Base-by-base conservation (phyloP, 305 asterid genomes). In the Fraxinus velutina region DNA sequence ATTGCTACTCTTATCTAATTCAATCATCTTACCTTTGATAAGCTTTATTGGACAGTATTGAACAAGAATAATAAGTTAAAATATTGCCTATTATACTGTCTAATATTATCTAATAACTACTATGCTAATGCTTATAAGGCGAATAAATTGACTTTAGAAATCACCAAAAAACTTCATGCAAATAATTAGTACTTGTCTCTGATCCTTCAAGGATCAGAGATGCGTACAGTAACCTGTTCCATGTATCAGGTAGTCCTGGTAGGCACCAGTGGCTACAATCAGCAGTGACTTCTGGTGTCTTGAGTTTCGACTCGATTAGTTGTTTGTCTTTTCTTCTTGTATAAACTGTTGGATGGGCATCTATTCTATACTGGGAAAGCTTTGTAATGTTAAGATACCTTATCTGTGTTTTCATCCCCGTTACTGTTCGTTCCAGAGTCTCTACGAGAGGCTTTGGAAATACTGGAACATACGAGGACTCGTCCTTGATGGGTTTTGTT, bases 261-360 rank as follows among this genome's bases (percentile, higher is more conserved):
- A 83, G 76, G 71, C 85, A 83, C 85, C 85, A 83, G 68, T 83
- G 85, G 73, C 83, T 83, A 44, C 85, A 83, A 57, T 83, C 85
- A 39, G 79, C 19, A 30, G 30, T 55, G 66, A 60, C 12, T 32
- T 77, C 75, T 2, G 73, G 72, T 50, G 74, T 37, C 73, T 82
- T 77, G 24, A 77, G 21, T 71, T 82, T 82, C 21, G 70, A 77
- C 55, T 82, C 50, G 6, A 71, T 72, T 78, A 52, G 24, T 17
- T 71, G 17, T 71, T 36, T 22, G 37, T 77, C 79, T 50, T 70
- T 52, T 81, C 29, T 82, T 77, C 12, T 78, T 33, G 74, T 39
- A 32, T 77, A 82, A 33, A 71, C 12, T 71, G 85, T 66, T 64
- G 85, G 81, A 70, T 82, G 85, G 3, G 75, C 85, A 78, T 82